A percentile compares a stretch with the other conserved stretches of the same genome.
These are phyloP conservation scores for Tolypocladium endophyticum DNA, from an alignment of 2,329 filamentous ascomycete genomes.

Conservation along the genomic window DNA sequence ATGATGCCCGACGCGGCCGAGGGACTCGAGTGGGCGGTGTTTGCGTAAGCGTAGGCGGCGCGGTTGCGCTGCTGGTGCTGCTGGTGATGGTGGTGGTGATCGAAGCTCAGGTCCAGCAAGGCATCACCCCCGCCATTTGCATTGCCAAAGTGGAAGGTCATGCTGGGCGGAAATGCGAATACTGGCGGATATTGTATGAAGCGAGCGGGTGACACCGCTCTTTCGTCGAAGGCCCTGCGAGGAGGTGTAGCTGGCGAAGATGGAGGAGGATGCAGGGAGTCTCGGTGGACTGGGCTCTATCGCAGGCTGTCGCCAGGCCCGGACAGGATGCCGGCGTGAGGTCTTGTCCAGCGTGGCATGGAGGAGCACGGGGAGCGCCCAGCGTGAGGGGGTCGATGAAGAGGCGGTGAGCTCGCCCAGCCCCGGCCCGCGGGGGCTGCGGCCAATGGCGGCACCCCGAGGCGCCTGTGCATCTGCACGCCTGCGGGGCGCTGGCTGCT, in stretches of 20 bases:
- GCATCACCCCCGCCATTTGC: constrained; percentile 43
- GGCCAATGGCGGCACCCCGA: constrained; percentile 22
- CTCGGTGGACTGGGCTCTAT: not conserved
- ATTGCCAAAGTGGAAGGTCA: constrained; percentile 51
- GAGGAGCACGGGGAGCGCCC: constrained; percentile 2
- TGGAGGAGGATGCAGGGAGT: not conserved
- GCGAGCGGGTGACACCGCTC: constrained; percentile 31
- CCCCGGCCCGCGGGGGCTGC: constrained; percentile 17
- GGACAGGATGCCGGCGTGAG: not conserved
- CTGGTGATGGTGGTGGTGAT: constrained; percentile 47
- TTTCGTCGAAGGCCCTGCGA: not conserved
- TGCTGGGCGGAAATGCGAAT: constrained; percentile 24
- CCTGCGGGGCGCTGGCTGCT: constrained; percentile 11
- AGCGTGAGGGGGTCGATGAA: constrained; percentile 16
- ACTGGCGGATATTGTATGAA: constrained; percentile 24
- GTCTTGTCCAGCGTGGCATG: not conserved
- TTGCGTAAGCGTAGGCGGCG: constrained; percentile 26
- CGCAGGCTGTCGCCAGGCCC: not conserved
- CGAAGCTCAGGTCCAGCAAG: constrained; percentile 51
- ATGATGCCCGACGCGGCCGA: constrained; percentile 22
- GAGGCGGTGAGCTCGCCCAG: constrained; percentile 27
- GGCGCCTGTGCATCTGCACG: constrained; percentile 19
- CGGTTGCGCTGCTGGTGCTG: constrained; percentile 40
- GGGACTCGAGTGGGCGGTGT: constrained; percentile 19
- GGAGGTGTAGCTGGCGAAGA: not conserved